Conservation (phyloP, 2,329 filamentous ascomycete genomes). For the Emericellopsis atlantica region DNA sequence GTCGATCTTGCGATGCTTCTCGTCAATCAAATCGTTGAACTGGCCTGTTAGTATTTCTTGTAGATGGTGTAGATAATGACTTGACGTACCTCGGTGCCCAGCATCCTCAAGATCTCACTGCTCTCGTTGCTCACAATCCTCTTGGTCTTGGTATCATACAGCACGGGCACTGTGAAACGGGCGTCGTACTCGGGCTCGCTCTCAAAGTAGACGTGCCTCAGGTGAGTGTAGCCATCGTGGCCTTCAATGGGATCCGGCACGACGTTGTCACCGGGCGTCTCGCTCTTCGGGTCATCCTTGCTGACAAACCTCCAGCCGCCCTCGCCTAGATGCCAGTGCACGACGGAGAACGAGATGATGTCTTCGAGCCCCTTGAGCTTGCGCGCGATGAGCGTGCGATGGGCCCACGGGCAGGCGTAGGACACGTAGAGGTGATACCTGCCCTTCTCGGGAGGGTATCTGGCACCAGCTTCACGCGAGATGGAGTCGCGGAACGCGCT, state of each 20-base stretch:
- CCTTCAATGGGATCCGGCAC: conserved; percentile 56
- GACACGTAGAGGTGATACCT: conserved; percentile 93
- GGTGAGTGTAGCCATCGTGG: conserved; percentile 54
- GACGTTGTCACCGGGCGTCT: conserved; percentile 43
- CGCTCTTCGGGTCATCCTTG: conserved; percentile 34
- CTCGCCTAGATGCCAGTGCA: conserved; percentile 78
- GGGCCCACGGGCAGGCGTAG: conserved; percentile 92
- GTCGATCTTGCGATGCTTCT: conserved; percentile 45
- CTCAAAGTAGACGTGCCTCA: conserved; percentile 71
- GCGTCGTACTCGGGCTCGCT: conserved; percentile 60
- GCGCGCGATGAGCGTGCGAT: conserved; percentile 74
- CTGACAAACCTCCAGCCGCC: conserved; percentile 74
- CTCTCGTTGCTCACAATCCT: conserved; percentile 87
- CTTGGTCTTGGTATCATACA: conserved; percentile 67
- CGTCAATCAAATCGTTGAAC: conserved; percentile 61
- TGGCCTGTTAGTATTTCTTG: conserved; percentile 7
- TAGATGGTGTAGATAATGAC: background rate
- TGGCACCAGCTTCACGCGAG: conserved; percentile 55
- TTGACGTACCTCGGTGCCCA: conserved; percentile 53
- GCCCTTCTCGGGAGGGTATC: conserved; percentile 75
- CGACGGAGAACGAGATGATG: conserved; percentile 64
- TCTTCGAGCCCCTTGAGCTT: conserved; percentile 88
- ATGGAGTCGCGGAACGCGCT: conserved; percentile 76
- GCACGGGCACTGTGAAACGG: conserved; percentile 76
- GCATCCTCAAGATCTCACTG: conserved; percentile 85